Base-by-base conservation (phyloP, 192 early-diverging fungal species). In the Phlyctochytrium arcticum region DNA sequence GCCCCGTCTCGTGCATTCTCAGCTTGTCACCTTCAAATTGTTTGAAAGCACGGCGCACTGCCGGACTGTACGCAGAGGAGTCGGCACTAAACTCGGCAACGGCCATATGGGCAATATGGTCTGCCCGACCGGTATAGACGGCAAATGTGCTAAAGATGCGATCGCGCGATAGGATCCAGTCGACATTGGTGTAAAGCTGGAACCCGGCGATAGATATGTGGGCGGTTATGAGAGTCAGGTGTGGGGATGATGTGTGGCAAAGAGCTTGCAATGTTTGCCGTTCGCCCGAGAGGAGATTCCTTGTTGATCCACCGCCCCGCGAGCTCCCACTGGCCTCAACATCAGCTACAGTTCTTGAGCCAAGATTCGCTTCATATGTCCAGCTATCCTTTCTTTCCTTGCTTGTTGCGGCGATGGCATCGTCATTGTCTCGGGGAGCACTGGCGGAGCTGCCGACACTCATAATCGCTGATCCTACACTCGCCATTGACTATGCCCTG, bases 91-190 rank as follows among this genome's bases (percentile, higher is more conserved):
- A 68, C 33, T 62, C 61, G 23, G 36, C 65, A 5, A 73, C 65
- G 10, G 58, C 15, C 4, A 68, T 59, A 17, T 36, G 23, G 4
- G 67, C 66, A 1, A 57, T 36, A 36, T 73, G 48, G 4, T 37
- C 51, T 0, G 65, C 30, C 4, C 54, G 10, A 0, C 57, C 65
- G 1, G 71, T 73, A 23, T 55, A 62, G 31, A 73, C 71, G 6
- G 66, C 71, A 65, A 73, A 73, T n/a, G 71, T 69, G 27, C 69
- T 69, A 54, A 64, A 62, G 15, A 73, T 35, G 1, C 61, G 64
- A 5, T 29, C 26, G 1, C 71, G 57, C 35, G 56, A 48, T 10
- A 69, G 32, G 19, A 73, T 49, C 71, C 71, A 73, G 26, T 63
- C 60, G 21, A 54, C 35, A 31, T 51, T 58, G 31, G 36, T 39